Evolutionary conservation across 352 stramenopile genomes (phyloP), one percentile per base, ranked within the genome.

Genomic region (Pythium brassicae): DNA sequence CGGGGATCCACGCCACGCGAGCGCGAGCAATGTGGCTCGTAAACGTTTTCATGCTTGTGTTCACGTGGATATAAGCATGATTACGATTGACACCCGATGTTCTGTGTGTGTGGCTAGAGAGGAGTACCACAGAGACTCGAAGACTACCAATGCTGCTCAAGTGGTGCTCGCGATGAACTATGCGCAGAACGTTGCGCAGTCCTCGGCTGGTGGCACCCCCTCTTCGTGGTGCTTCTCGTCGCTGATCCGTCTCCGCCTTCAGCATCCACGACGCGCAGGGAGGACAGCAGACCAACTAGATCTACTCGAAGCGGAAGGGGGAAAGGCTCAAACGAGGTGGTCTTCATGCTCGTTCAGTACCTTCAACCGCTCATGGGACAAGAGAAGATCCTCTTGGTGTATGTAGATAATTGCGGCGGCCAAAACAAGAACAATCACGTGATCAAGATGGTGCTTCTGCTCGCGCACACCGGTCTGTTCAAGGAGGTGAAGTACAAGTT

Each of bases 371-470:
- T 26, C 3, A 27, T 20, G 2, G 53, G 32, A 2, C 6, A 8
- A 0, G 27, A 56, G 3, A 44, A 19, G 11, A 29, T 17, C 6
- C 40, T 69, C 1, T 61, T 35, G 5, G 46, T 62, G 1, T 67
- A 45, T 32, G 50, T 43, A 4, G 64, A 68, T 27, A 71, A 68
- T 25, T 68, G 55, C 23, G 47, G 27, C 1, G 64, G 43, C 0
- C 55, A 68, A 40, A 71, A 68, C 50, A 71, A 71, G 27, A 71
- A 64, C 26, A 65, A 34, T 23, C 34, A n/a, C 22, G 44, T 62
- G 4, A 19, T 64, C 32, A 60, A 53, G 53, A 54, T 61, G 15
- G 8, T 67, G 5, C 9, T 63, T 1, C 27, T 63, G 20, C n/a
- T 62, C 8, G 43, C 35, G 4, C 37, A 66, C 19, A 23, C 35